Evolutionary conservation across 495 filamentous ascomycete genomes (phyloP).

Genomic region (Wilcoxina mikolae): DNA sequence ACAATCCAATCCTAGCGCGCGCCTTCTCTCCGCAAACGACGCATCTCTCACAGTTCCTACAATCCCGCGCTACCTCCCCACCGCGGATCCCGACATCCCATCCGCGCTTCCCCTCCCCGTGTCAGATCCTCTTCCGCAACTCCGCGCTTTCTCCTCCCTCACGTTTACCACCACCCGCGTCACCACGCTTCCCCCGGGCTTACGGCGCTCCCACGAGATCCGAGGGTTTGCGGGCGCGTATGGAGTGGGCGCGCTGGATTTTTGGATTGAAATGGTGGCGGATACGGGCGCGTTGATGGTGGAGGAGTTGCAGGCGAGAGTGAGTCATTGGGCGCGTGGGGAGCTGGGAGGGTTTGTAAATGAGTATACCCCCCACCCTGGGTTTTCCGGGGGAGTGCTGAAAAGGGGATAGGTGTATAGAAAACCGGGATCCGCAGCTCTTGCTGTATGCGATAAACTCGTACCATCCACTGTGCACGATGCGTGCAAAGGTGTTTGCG

Average conservation of each 20-base stretch:
- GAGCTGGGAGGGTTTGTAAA: constrained; percentile 11
- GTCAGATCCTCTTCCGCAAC: constrained; percentile 9
- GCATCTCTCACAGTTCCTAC: constrained; percentile 10
- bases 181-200: neutral
- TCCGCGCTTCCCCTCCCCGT: constrained; percentile 12
- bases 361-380: no score
- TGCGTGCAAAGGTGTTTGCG: constrained; percentile 14
- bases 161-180: constrained; percentile 16
- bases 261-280: constrained; percentile 13
- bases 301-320: neutral
- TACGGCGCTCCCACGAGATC: constrained; percentile 11
- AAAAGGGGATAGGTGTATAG: no score
- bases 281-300: neutral
- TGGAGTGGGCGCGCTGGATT: constrained; percentile 10
- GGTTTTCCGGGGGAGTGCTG: no score
- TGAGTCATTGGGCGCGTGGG: constrained; percentile 15
- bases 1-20: constrained; percentile 1
- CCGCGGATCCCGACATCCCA: constrained; percentile 8
- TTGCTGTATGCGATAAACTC: constrained; percentile 18
- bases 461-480: constrained; percentile 12
- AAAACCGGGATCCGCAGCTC: constrained; percentile 8
- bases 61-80: neutral
- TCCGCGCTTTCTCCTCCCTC: constrained; percentile 16
- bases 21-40: constrained; percentile 17
- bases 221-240: constrained; percentile 12